Evolutionary conservation across 768 basidiomycete genomes (phyloP).

Genomic region (Pholiota conissans): DNA sequence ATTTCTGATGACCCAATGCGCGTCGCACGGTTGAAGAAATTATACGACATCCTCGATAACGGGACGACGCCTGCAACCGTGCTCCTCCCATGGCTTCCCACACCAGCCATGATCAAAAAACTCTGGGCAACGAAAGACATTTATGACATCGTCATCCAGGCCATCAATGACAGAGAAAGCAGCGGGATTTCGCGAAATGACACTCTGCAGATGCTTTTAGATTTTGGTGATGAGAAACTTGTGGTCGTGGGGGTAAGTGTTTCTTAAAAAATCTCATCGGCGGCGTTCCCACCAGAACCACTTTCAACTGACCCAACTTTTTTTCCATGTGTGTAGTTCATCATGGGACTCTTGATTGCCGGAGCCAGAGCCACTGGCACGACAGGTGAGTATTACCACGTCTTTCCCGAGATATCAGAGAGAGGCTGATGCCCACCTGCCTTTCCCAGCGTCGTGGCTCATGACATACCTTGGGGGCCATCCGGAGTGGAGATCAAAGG

Average conservation of each 20-base stretch:
- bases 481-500: conserved; percentile 63
- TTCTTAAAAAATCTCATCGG: conserved; percentile 12
- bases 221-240: conserved; percentile 65
- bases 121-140: conserved; percentile 74
- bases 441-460: conserved; percentile 63
- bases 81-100: conserved; percentile 76
- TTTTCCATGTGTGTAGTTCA: conserved; percentile 51
- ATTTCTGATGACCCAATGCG: conserved; percentile 64
- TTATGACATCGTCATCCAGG: conserved; percentile 63
- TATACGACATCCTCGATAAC: conserved; percentile 69
- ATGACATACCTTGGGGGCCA: conserved; percentile 71
- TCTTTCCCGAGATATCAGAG: conserved; percentile 18
- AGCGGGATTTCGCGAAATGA: conserved; percentile 62
- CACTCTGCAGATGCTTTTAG: conserved; percentile 74
- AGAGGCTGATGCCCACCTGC: not conserved
- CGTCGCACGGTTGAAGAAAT: conserved; percentile 59
- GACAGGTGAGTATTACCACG: conserved; percentile 44
- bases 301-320: conserved; percentile 17
- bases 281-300: conserved; percentile 18
- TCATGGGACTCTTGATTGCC: conserved; percentile 79
- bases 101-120: conserved; percentile 69
- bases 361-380: conserved; percentile 82
- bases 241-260: conserved; percentile 67
- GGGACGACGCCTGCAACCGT: conserved; percentile 74
- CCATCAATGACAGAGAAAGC: conserved; percentile 56